A percentile compares a stretch with the other conserved stretches of the same genome.
Conservation (phyloP, 495 filamentous ascomycete species). For the Cryomyces antarcticus region DNA sequence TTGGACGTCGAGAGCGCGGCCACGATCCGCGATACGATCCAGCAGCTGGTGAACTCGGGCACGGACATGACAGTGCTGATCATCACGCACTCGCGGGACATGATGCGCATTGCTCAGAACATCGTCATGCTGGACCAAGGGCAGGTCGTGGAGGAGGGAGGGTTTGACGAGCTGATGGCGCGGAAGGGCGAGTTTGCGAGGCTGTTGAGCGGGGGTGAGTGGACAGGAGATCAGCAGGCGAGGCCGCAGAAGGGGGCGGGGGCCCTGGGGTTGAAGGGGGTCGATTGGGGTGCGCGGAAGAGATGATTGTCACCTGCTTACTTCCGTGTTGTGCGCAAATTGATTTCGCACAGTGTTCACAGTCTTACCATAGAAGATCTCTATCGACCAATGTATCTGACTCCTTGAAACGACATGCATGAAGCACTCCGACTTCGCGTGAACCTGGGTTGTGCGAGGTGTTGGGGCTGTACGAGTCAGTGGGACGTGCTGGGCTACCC, state of each 20-base stretch:
- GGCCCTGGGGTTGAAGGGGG: too few species aligned
- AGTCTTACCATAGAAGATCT: too few species aligned
- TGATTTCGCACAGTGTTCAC: too few species aligned
- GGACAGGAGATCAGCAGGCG: too few species aligned
- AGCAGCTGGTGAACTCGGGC: slow-evolving; percentile 21
- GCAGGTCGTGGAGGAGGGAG: slow-evolving; percentile 41
- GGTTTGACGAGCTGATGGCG: slow-evolving; percentile 31
- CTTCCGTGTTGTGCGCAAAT: neutral
- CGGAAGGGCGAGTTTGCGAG: slow-evolving; percentile 20
- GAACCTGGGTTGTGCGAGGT: slow-evolving; percentile 33
- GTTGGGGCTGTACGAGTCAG: slow-evolving; percentile 51
- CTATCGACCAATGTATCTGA: too few species aligned
- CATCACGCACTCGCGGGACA: slow-evolving; percentile 60
- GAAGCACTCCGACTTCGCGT: neutral
- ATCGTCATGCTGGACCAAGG: slow-evolving; percentile 54
- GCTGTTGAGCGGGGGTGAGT: slow-evolving; percentile 10
- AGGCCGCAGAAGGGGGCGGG: too few species aligned
- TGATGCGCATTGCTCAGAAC: slow-evolving; percentile 61
- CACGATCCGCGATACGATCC: slow-evolving; percentile 43
- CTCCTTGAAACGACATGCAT: too few species aligned
- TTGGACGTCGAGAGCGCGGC: slow-evolving; percentile 54
- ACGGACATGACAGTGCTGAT: slow-evolving; percentile 38
- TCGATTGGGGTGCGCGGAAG: too few species aligned
- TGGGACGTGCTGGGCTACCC: slow-evolving; percentile 62
- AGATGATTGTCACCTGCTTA: too few species aligned